These are phyloP conservation scores for Mucor indicus DNA, from an alignment of 371 early-diverging fungal species.

Conservation along the genomic window DNA sequence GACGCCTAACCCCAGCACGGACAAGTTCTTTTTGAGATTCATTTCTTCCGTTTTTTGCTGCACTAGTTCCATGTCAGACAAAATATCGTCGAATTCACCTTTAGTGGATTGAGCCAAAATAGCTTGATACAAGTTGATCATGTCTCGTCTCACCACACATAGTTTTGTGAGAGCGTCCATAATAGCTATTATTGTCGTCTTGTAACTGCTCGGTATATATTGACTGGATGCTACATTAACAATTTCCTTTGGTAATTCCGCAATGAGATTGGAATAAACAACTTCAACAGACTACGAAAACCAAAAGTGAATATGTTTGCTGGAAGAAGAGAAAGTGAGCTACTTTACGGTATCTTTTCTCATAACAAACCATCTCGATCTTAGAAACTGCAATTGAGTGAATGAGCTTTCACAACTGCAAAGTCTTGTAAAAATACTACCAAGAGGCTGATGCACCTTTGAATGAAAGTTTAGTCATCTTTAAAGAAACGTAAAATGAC, in stretches of 20 bases:
- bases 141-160: conserved; percentile 29
- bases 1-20: conserved; percentile 47
- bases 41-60: conserved; percentile 14
- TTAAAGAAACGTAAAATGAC: background rate
- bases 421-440: conserved; percentile 26
- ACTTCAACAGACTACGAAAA: conserved; percentile 32
- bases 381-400: conserved; percentile 37
- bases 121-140: conserved; percentile 35
- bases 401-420: conserved; percentile 31
- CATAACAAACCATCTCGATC: conserved; percentile 45
- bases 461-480: background rate
- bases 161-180: conserved; percentile 27
- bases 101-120: conserved; percentile 23
- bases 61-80: conserved; percentile 11
- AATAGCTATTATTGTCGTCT: conserved; percentile 7
- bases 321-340: background rate
- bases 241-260: conserved; percentile 33
- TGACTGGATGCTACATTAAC: conserved; percentile 8
- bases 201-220: conserved; percentile 6
- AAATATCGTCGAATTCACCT: conserved; percentile 18
- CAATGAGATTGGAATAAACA: conserved; percentile 30
- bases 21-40: conserved; percentile 16
- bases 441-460: conserved; percentile 30
- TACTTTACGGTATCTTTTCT: conserved; percentile 43
- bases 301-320: background rate